Percentiles rank a stretch among this genome's conserved stretches.
Evolutionary conservation across 2,329 filamentous ascomycete species (phyloP).

Genomic region (Curvularia spicifera): DNA sequence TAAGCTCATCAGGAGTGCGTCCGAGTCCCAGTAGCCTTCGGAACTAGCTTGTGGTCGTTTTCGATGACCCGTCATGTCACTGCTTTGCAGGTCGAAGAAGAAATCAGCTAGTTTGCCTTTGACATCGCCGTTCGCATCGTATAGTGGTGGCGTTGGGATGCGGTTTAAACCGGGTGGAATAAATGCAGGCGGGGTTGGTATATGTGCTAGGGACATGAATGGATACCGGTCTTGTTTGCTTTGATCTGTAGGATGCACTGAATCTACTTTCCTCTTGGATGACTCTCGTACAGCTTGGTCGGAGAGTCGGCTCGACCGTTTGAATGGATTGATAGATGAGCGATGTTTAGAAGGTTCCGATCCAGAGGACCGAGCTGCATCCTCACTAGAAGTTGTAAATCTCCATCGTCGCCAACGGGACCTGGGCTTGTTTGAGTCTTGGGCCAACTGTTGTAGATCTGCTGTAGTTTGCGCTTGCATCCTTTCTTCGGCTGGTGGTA

Average conservation of each 20-base stretch:
- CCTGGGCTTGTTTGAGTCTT: slow-evolving; percentile 17
- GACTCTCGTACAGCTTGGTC: slow-evolving; percentile 11
- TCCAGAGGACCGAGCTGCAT: slow-evolving; percentile 12
- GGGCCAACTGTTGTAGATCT: slow-evolving; percentile 27
- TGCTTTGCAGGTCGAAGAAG: slow-evolving; percentile 39
- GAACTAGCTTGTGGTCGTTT: slow-evolving; percentile 18
- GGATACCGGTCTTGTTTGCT: slow-evolving; percentile 4
- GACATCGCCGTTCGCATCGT: slow-evolving; percentile 33
- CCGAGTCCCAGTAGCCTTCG: slow-evolving; percentile 45
- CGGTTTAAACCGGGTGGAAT: slow-evolving; percentile 36
- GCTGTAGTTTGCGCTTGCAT: slow-evolving; percentile 14
- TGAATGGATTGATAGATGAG: slow-evolving; percentile 29
- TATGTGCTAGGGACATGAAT: slow-evolving; percentile 18
- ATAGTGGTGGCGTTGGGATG: slow-evolving; percentile 37
- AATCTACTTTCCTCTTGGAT: slow-evolving; percentile 7
- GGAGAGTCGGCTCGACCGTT: slow-evolving; percentile 25
- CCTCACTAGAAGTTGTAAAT: slow-evolving; percentile 24
- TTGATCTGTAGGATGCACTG: not conserved
- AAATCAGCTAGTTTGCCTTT: slow-evolving; percentile 43
- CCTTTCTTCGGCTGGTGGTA: slow-evolving; percentile 12
- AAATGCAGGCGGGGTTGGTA: slow-evolving; percentile 33
- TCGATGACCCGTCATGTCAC: slow-evolving; percentile 1
- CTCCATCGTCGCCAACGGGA: slow-evolving; percentile 32
- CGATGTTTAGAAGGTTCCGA: slow-evolving; percentile 8
- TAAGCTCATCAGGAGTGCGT: slow-evolving; percentile 46